Percentiles rank a stretch among this genome's conserved stretches.
phyloP scores from a whole-genome alignment of 106 monocot genomes.

The Dendrobium huoshanense region DNA sequence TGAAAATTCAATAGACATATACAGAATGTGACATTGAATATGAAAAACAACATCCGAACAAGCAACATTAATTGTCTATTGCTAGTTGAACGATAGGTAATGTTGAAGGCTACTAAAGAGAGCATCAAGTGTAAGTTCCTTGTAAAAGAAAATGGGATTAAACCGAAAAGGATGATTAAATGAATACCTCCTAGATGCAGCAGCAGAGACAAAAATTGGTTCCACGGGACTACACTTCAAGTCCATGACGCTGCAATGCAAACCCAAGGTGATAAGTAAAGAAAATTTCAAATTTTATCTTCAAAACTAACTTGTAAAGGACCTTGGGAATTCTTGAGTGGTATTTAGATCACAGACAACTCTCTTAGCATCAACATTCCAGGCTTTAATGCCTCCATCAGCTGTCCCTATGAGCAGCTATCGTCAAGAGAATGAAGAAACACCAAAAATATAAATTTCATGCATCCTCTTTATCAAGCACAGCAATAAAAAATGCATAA shows the following conservation, averaged over 20 bases:
- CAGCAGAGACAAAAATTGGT: slow-evolving; percentile 93
- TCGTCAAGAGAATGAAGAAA: slow-evolving; percentile 34
- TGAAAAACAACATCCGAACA: not conserved
- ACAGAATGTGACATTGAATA: not conserved
- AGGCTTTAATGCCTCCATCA: slow-evolving; percentile 96
- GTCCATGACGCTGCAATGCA: slow-evolving; percentile 58
- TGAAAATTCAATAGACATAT: not conserved
- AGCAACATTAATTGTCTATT: not conserved
- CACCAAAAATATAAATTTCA: slow-evolving; percentile 14
- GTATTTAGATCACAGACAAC: slow-evolving; percentile 96
- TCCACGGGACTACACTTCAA: slow-evolving; percentile 95
- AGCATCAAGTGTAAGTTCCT: not conserved
- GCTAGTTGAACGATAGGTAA: not conserved
- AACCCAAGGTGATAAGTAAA: not conserved
- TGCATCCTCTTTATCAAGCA: slow-evolving; percentile 1
- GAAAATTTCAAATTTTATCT: not conserved
- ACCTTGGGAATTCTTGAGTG: slow-evolving; percentile 79
- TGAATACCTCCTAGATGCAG: slow-evolving; percentile 82
- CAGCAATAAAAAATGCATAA: not conserved
- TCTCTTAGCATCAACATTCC: slow-evolving; percentile 99
- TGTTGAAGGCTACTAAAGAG: not conserved
- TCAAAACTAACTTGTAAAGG: slow-evolving; percentile 2
- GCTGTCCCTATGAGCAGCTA: slow-evolving; percentile 97
- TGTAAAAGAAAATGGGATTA: not conserved
- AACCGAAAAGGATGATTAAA: not conserved